Base-by-base conservation (phyloP, 2,329 filamentous ascomycete species). In the Claviceps cyperi region DNA sequence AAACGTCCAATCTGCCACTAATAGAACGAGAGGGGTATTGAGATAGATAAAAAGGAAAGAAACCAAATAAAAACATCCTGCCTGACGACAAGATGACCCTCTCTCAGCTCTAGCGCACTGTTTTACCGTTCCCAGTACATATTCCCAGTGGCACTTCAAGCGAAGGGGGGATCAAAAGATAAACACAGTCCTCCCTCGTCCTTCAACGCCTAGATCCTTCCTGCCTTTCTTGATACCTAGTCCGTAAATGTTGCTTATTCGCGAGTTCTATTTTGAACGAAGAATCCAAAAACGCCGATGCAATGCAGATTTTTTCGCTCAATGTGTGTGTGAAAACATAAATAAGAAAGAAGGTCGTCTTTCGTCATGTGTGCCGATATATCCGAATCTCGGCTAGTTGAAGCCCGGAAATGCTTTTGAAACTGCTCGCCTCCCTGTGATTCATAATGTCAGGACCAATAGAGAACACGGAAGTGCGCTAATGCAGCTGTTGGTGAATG, bases 391-490 rank as follows among this genome's bases (percentile, higher is more conserved):
- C 28, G 9, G 32, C 43, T 46, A 51, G 37, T 43, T 46, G 32
- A 52, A 53, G 19, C 52, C 52, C 11, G 52, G 52, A 39, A 53
- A 53, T n/a, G 49, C 52, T 39, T 48, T 53, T 8, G 47, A 53
- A 28, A 53, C 49, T 8, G 46, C 52, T 49, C 50, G 52, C 28
- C 47, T 46, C 52, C 49, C 52, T 53, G 17, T 28, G 8, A 15
- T 17, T 8, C 5, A 8, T 37, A 11, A 14, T 9, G 19, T 49
- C 19, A 47, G 43, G 17, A 19, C 22, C 22, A 13, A n/a, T 17
- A 47, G 7, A 7, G 15, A 13, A 11, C 14, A 22, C 9, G 14
- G 5, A 1, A 17, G 15, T 5, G 13, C 8, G 21, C 4, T 1
- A 8, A 8, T 38, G 14, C 14, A 13, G 15, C n/a, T 17, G 36